Evolutionary conservation across 2,329 filamentous ascomycete genomes (phyloP), one percentile per base, ranked within the genome.

Genomic region (Fusarium cicatricum): DNA sequence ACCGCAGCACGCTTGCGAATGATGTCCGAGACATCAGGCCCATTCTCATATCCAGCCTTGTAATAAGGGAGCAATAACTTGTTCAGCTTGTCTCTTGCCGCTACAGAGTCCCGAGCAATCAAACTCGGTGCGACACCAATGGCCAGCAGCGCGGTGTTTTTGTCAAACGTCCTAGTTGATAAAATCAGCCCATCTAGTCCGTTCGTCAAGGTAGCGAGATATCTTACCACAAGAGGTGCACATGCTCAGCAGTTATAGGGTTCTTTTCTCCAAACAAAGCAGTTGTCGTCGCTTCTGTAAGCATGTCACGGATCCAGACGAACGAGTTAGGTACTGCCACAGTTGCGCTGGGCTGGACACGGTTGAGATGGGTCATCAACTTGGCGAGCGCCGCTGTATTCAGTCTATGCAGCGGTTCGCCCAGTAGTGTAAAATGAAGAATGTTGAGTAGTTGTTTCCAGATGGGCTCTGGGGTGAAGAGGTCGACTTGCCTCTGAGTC

Each of bases 211-310:
- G 5, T 11, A 19, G n/a, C 2, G 5, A 4, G 11, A 28, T 2
- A 0, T 2, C 33, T 11, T 66, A 75, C 76, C 72, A 75, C n/a
- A 80, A 71, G 2, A 77, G 47, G 4, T 80, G 57, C 4, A 70
- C 64, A 10, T 78, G 46, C 2, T 64, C 46, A 1, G 34, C 4
- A 0, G 52, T 54, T 5, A 67, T 32, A 1, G 80, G 77, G 45
- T 81, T 81, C 9, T 77, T 59, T 0, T 74, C 70, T 3, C 80
- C 80, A 41, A 75, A 80, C 28, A 83, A 60, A 1, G 74, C 73
- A 15, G 70, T 60, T 15, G 69, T 69, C 0, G 76, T 76, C 1
- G 78, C 75, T 14, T 72, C 54, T 9, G 76, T 76, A 43, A 80
- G 69, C 3, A 71, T 54, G 2, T 73, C 50, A 8, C 74, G 70